Evolutionary conservation across 306 rosid species (phyloP).

Genomic region (Vigna reflexopilosa): DNA sequence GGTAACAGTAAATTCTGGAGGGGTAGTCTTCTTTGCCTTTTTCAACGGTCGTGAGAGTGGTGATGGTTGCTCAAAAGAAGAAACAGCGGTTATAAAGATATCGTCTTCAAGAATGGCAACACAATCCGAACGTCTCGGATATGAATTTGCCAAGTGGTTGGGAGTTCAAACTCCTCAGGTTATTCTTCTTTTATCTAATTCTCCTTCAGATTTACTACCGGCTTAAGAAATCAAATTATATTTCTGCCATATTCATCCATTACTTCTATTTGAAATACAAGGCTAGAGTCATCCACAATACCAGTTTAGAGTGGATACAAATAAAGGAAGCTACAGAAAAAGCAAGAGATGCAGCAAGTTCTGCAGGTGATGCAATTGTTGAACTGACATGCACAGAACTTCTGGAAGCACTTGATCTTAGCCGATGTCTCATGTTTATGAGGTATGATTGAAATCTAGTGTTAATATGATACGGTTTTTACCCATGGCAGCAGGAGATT

Average conservation of each 20-base stretch:
- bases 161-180: slow-evolving; percentile 97
- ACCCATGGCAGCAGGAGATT: slow-evolving; percentile 20
- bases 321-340: slow-evolving; percentile 93
- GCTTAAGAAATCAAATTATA: slow-evolving; percentile 1
- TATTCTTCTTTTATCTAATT: slow-evolving; percentile 15
- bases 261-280: slow-evolving; percentile 48
- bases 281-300: slow-evolving; percentile 92
- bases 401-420: slow-evolving; percentile 95
- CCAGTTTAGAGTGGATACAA: slow-evolving; percentile 83
- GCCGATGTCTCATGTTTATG: slow-evolving; percentile 84
- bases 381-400: slow-evolving; percentile 90
- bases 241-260: slow-evolving; percentile 16
- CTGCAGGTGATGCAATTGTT: slow-evolving; percentile 75
- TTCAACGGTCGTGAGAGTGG: slow-evolving; percentile 62
- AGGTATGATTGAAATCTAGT: slow-evolving; percentile 59
- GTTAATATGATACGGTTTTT: slow-evolving; percentile 24
- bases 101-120: slow-evolving; percentile 98
- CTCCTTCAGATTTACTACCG: slow-evolving; percentile 22
- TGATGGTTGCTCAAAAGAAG: slow-evolving; percentile 63
- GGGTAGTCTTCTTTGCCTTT: slow-evolving; percentile 96
- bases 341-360: slow-evolving; percentile 71
- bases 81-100: slow-evolving; percentile 91
- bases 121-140: slow-evolving; percentile 96
- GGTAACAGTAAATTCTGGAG: slow-evolving; percentile 98
- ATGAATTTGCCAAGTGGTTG: slow-evolving; percentile 91